These are phyloP conservation scores for Debaryomyces coudertii DNA, from an alignment of 1,139 yeast genomes.

Conservation along the genomic window DNA sequence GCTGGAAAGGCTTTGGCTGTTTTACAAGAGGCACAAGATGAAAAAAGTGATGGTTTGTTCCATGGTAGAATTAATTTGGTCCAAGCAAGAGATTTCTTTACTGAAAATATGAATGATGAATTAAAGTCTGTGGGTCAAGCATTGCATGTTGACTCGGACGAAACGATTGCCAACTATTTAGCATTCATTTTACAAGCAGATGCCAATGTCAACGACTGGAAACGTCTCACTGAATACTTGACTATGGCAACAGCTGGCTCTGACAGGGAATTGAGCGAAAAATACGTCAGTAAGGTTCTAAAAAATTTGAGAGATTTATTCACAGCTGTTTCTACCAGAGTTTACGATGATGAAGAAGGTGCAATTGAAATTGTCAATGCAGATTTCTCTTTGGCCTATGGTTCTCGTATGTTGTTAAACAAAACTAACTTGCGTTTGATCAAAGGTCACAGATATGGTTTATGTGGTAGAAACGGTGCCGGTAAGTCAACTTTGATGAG, in stretches of 20 bases:
- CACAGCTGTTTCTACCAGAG: constrained; percentile 59
- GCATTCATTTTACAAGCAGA: constrained; percentile 62
- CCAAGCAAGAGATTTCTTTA: constrained; percentile 54
- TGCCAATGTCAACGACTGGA: constrained; percentile 92
- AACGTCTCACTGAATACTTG: constrained; percentile 62
- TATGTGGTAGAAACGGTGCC: constrained; percentile 98
- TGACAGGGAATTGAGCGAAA: constrained; percentile 40
- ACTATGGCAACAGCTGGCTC: constrained; percentile 41
- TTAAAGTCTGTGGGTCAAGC: constrained; percentile 23
- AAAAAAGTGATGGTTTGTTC: constrained; percentile 66
- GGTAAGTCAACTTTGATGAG: constrained; percentile 98
- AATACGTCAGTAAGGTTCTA: constrained; percentile 51
- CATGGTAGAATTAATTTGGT: constrained; percentile 70
- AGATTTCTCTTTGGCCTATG: constrained; percentile 94
- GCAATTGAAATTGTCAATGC: constrained; percentile 86
- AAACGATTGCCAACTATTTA: constrained; percentile 51
- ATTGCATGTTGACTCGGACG: constrained; percentile 22
- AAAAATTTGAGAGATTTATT: constrained; percentile 64
- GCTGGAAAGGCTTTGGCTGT: constrained; percentile 86
- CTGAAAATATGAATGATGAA: constrained; percentile 38
- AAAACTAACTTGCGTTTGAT: constrained; percentile 84
- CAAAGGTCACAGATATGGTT: constrained; percentile 96
- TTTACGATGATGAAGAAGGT: constrained; percentile 65
- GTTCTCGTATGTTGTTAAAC: constrained; percentile 94
- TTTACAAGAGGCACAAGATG: constrained; percentile 77